These are phyloP conservation scores for Populus trichocarpa DNA, from an alignment of 441 rosid genomes.

Conservation along the genomic window DNA sequence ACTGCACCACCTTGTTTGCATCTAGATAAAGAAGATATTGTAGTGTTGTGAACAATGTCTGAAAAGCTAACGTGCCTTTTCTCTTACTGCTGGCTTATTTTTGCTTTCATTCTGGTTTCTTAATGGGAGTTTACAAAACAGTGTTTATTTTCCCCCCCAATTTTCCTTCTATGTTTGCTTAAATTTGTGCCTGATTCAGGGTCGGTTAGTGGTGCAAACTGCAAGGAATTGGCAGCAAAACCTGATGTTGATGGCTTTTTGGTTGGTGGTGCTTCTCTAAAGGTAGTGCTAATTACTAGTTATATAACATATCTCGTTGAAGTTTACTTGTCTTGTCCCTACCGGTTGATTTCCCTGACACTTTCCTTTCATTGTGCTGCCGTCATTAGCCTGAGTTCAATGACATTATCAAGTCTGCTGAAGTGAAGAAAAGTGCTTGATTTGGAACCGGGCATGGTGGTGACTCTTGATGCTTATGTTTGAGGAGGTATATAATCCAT, in stretches of 20 bases:
- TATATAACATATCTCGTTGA: neutral
- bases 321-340: neutral
- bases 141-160: neutral
- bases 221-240: slow-evolving; percentile 57
- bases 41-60: neutral
- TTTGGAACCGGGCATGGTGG: neutral
- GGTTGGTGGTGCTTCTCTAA: slow-evolving; percentile 75
- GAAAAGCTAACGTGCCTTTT: neutral
- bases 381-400: slow-evolving; percentile 52
- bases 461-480: slow-evolving; percentile 8
- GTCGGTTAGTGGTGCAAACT: slow-evolving; percentile 57
- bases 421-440: slow-evolving; percentile 43
- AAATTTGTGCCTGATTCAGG: slow-evolving; percentile 33
- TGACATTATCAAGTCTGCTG: slow-evolving; percentile 57
- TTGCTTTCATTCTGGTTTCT: neutral
- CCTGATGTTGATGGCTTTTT: slow-evolving; percentile 67
- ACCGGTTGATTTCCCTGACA: neutral
- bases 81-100: neutral
- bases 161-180: slow-evolving; percentile 1
- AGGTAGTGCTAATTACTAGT: slow-evolving; percentile 30
- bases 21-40: neutral
- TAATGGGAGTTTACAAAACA: neutral
- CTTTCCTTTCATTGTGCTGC: neutral
- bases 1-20: neutral
- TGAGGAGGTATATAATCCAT: slow-evolving; percentile 9